Evolutionary conservation across 2,329 filamentous ascomycete genomes (phyloP).

Genomic region (Diaporthe velutina): DNA sequence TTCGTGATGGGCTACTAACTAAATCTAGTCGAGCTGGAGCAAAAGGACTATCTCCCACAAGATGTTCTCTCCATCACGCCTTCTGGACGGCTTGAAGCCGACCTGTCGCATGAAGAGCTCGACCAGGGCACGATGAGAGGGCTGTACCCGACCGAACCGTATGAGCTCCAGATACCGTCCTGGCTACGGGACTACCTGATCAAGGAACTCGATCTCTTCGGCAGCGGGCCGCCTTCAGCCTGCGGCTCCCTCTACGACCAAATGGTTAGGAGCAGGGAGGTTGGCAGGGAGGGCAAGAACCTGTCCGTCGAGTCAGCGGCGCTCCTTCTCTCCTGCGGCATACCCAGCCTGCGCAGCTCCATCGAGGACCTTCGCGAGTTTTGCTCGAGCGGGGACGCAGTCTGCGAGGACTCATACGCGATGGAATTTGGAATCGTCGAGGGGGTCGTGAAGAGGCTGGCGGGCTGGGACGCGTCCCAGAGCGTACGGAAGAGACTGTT

Average conservation of each 20-base stretch:
- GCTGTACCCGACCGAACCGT: neutral
- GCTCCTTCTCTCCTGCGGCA: neutral
- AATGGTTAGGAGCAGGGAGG: neutral
- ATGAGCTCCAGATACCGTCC: constrained; percentile 21
- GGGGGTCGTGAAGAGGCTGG: neutral
- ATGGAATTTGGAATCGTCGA: constrained; percentile 26
- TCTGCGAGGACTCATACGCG: neutral
- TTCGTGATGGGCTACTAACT: neutral
- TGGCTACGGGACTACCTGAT: constrained; percentile 32
- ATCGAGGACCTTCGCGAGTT: constrained; percentile 7
- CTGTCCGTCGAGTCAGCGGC: neutral
- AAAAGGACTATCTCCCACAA: neutral
- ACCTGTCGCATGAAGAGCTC: constrained; percentile 3
- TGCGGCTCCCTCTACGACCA: constrained; percentile 24
- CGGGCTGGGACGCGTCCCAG: neutral
- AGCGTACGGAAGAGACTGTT: neutral
- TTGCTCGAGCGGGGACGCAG: neutral
- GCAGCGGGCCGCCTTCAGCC: constrained; percentile 2
- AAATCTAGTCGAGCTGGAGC: neutral
- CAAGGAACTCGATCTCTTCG: constrained; percentile 27
- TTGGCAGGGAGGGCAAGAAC: neutral
- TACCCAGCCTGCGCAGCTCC: neutral
- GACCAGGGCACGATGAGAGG: constrained; percentile 32
- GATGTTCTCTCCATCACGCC: neutral
- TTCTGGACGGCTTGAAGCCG: neutral